Percentiles rank a stretch among this genome's conserved stretches.
phyloP scores from a whole-genome alignment of 2,329 filamentous ascomycete species.

The Talaromyces sp. region DNA sequence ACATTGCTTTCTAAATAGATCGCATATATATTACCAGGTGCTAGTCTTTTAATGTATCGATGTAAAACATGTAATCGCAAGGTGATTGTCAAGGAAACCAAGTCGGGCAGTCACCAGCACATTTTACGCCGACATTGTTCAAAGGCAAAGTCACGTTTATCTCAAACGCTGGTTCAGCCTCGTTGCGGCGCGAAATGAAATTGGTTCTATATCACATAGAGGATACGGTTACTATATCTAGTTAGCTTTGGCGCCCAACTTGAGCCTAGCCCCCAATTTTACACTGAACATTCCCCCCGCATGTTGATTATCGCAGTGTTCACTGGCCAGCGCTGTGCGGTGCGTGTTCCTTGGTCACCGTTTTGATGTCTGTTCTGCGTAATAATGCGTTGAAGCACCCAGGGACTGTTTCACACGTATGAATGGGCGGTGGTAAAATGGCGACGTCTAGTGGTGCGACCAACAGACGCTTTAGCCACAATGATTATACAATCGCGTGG shows the following conservation, averaged over 20 bases:
- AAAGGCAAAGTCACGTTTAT: neutral
- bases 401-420: neutral
- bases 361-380: neutral
- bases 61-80: too few species aligned
- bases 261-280: neutral
- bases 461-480: neutral
- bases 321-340: neutral
- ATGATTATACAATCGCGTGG: constrained; percentile 4
- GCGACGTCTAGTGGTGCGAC: neutral
- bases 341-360: neutral
- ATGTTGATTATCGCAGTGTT: neutral
- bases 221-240: neutral
- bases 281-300: neutral
- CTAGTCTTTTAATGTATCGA: too few species aligned
- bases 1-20: too few species aligned
- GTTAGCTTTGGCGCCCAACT: neutral
- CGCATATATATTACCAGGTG: too few species aligned
- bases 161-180: neutral
- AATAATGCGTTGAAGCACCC: neutral
- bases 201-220: neutral
- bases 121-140: neutral
- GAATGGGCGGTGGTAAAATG: neutral
- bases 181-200: neutral
- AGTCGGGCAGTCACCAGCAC: too few species aligned
- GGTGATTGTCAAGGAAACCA: neutral